Conservation (phyloP, 1,284 basidiomycete genomes). For the Naganishia albida region DNA sequence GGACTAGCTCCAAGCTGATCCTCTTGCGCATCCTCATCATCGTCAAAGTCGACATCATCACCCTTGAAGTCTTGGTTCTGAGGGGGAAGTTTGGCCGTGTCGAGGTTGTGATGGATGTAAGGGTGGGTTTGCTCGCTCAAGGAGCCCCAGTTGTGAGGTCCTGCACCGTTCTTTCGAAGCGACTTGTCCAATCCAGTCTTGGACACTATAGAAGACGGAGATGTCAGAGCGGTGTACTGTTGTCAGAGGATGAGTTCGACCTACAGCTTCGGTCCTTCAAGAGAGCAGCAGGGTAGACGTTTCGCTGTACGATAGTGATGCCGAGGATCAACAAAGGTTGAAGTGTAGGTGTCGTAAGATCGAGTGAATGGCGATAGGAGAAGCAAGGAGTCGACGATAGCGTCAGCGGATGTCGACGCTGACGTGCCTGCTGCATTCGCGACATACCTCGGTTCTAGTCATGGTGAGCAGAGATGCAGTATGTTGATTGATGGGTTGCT, state of each 20-base stretch:
- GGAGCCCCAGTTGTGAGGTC: constrained; percentile 80
- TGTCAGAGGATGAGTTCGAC: not conserved
- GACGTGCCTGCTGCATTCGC: not conserved
- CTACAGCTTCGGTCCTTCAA: constrained; percentile 61
- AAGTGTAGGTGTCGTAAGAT: not conserved
- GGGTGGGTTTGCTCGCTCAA: constrained; percentile 64
- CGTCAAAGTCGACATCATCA: constrained; percentile 54
- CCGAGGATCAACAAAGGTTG: not conserved
- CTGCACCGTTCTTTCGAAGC: constrained; percentile 75
- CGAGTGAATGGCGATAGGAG: not conserved
- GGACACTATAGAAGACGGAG: constrained; percentile 59
- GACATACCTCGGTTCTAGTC: constrained; percentile 68
- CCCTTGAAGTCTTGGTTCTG: constrained; percentile 48
- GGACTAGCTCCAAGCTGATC: constrained; percentile 29
- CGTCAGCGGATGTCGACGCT: constrained; percentile 4
- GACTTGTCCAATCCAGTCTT: constrained; percentile 72
- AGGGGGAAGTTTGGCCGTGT: constrained; percentile 12
- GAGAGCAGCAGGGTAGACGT: constrained; percentile 69
- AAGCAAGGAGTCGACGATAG: not conserved
- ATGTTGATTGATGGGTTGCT: not conserved
- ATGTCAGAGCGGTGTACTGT: not conserved
- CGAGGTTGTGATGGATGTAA: constrained; percentile 29
- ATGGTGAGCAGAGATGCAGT: constrained; percentile 53
- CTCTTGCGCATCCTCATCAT: constrained; percentile 34
- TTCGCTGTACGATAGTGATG: constrained; percentile 50